Percentiles rank a stretch among this genome's conserved stretches.
These are phyloP conservation scores for Elsinoe australis DNA, from an alignment of 2,329 filamentous ascomycete genomes.

Conservation along the genomic window DNA sequence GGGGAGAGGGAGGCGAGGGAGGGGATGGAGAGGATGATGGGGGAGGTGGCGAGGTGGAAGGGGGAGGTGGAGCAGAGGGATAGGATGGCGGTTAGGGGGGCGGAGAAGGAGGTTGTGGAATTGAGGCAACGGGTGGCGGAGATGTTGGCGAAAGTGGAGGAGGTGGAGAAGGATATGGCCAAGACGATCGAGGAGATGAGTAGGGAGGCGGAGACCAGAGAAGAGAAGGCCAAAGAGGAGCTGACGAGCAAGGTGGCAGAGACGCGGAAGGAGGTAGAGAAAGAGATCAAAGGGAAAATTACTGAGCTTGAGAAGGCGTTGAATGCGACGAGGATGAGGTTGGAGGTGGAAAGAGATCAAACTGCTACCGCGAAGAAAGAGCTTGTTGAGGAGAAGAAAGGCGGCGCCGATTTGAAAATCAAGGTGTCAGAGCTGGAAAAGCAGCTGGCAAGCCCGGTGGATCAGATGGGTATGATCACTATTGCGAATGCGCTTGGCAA, in stretches of 20 bases:
- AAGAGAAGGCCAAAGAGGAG: neutral
- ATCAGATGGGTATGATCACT: conserved; percentile 14
- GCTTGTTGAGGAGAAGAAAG: neutral
- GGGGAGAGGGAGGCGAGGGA: neutral
- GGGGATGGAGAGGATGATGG: neutral
- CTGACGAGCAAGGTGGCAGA: neutral
- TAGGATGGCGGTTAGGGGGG: neutral
- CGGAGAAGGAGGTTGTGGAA: conserved; percentile 2
- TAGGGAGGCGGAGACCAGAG: neutral
- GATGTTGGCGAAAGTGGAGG: conserved; percentile 2
- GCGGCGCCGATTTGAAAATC: neutral
- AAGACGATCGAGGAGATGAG: neutral
- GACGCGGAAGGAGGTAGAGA: neutral
- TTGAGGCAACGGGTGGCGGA: neutral
- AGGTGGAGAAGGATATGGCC: conserved; percentile 5
- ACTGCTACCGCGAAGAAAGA: neutral
- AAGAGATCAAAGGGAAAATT: neutral
- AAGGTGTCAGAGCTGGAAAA: conserved; percentile 7
- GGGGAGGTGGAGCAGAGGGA: neutral
- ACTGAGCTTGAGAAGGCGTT: neutral
- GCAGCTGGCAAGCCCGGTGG: neutral
- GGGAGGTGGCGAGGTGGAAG: neutral
- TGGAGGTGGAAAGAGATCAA: neutral
- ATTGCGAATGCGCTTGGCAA: conserved; percentile 13
- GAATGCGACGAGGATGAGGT: neutral